Evolutionary conservation across 441 rosid species (phyloP), one percentile per base, ranked within the genome.

Genomic region (Syzygium syzygioides): DNA sequence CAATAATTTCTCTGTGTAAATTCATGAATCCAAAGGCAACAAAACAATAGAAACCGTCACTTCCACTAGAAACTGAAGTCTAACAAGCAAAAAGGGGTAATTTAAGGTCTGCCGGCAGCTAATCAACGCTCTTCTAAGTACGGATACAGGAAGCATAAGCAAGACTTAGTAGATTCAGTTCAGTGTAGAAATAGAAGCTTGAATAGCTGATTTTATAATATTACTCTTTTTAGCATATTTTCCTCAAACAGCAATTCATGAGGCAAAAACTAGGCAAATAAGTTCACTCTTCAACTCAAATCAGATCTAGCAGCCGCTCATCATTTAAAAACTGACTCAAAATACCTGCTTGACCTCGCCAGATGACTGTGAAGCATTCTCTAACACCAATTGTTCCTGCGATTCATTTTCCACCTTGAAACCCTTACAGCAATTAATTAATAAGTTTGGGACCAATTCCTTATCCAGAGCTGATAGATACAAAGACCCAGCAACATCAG

Each of bases 341-440:
- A 85, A 85, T 87, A 96, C 98, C 96, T 97, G 97, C 92, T 96
- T 96, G 48, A 92, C 91, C 89, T 94, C 97, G 56, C 90, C 93
- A 15, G 94, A 92, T 6, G 93, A 90, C 71, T 94, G 98, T 55
- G 93, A 85, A 37, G 94, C 96, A 89, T 94, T 93, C 85, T 95
- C 99, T 54, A 89, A 85, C 88, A 88, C 92, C 76, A 87, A 85
- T 57, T 92, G 94, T 84, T 94, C 98, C 17, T 92, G 93, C 80
- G 91, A 94, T 87, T 95, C 98, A 89, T 89, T 90, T 60, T 93
- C 89, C 88, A 85, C 95, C 94, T 96, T 96, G 90, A 94, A 96
- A 34, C 95, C 95, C 93, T 98, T 98, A 94, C 97, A 97, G 90
- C 99, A 97, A 92, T 98, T 97, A 68, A 98, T 95, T 32, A 98